phyloP scores from a whole-genome alignment of 106 monocot species.

The Triglochin maritima region DNA sequence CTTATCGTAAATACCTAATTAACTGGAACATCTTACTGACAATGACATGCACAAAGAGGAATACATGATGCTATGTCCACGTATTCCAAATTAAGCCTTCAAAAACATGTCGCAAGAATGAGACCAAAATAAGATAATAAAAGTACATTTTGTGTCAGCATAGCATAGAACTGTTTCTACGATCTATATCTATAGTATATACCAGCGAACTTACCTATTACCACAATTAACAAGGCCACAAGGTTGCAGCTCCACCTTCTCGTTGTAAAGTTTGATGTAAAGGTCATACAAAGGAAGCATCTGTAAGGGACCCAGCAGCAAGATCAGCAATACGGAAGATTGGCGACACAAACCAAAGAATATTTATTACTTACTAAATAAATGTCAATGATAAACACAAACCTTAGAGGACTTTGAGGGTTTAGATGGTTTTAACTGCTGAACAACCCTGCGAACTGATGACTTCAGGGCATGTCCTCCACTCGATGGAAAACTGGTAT shows the following conservation, averaged over 20 bases:
- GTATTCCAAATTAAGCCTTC: too few relatives aligned
- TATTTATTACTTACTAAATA: neutral
- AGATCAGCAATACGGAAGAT: slow-evolving; percentile 6
- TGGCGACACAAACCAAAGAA: neutral
- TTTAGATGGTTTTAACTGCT: slow-evolving; percentile 22
- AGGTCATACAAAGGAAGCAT: slow-evolving; percentile 60
- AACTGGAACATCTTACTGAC: too few relatives aligned
- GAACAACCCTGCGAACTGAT: slow-evolving; percentile 31
- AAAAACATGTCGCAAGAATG: too few relatives aligned
- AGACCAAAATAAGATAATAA: too few relatives aligned
- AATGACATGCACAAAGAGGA: too few relatives aligned
- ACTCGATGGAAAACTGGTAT: slow-evolving; percentile 11
- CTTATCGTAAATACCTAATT: too few relatives aligned
- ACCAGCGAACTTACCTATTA: slow-evolving; percentile 51
- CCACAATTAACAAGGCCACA: slow-evolving; percentile 82
- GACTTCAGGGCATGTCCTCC: slow-evolving; percentile 17
- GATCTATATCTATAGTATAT: too few relatives aligned
- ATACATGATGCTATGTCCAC: too few relatives aligned
- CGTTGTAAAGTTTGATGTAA: slow-evolving; percentile 68
- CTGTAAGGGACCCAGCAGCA: slow-evolving; percentile 18
- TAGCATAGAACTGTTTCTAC: too few relatives aligned
- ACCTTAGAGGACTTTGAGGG: slow-evolving; percentile 22
- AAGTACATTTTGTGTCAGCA: too few relatives aligned
- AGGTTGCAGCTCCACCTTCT: slow-evolving; percentile 62
- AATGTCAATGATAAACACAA: neutral